Evolutionary conservation across 345 rosid genomes (phyloP), one percentile per base, ranked within the genome.

Genomic region (Lepidium didymum): DNA sequence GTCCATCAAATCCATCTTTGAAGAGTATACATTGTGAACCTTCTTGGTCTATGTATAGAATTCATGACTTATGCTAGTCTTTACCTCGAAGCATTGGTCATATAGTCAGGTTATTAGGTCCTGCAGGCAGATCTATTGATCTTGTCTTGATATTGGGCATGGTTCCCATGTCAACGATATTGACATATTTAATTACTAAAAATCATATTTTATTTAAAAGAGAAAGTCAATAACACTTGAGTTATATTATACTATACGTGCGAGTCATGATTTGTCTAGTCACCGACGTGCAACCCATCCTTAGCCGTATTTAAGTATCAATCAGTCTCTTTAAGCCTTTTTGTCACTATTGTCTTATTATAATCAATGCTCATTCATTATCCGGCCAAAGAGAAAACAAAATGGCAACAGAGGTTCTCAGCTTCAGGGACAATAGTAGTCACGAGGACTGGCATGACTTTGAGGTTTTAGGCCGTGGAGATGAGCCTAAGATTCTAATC

Each of bases 371-470:
- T 56, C 59, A 29, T 44, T 55, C 31, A 41, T 0, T 34, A 56
- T 66, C 40, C 16, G 8, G 36, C 40, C 33, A 42, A 33, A 50
- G 11, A 54, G 21, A 7, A 5, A 2, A 10, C 31, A 27, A 46
- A 53, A 75, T 75, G 78, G 74, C 69, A 7, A 68, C 74, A 21
- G 74, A 62, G 2, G 40, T 75, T 68, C 69, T 54, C 14, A 62
- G 54, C 69, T 75, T 68, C 54, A 29, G 51, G 46, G 74, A 62
- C 49, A 69, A 75, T 31, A 68, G 67, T 66, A 73, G 64, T 46
- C 78, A 45, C 7, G 78, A 75, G 18, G 78, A 75, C 21, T 75
- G 78, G 78, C 78, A 75, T 68, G 78, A 75, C 37, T 75, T 70
- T 34, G 79, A 75, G 50, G 67, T 75, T 64, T 36, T 56, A 8